A percentile compares a stretch with the other conserved stretches of the same genome.
These are phyloP conservation scores for Aspergillus brunneoviolaceus DNA, from an alignment of 2,329 filamentous ascomycete genomes.

Conservation along the genomic window DNA sequence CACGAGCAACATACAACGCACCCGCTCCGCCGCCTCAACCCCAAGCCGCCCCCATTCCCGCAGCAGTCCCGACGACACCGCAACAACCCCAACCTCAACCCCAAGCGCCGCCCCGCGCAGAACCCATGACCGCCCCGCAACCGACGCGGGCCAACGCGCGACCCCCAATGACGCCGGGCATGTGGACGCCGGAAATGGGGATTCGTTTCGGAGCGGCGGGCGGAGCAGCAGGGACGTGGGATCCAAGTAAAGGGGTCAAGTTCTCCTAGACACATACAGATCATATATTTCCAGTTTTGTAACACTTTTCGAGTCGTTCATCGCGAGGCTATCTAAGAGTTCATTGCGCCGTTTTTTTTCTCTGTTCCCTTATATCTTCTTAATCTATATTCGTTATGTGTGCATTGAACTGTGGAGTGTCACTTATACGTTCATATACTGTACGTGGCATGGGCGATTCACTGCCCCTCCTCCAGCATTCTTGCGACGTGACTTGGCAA, in stretches of 20 bases:
- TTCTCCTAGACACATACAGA: constrained; percentile 42
- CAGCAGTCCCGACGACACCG: constrained; percentile 27
- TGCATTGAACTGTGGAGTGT: no score
- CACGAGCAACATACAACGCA: constrained; percentile 4
- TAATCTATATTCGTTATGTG: no score
- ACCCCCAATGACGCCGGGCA: constrained; percentile 50
- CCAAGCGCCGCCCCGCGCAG: constrained; percentile 25
- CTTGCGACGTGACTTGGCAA: no score
- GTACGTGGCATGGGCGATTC: no score
- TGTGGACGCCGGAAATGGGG: constrained; percentile 79
- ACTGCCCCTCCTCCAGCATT: no score
- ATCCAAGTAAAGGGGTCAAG: constrained; percentile 58
- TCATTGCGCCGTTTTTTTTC: no score
- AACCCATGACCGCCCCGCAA: constrained; percentile 48
- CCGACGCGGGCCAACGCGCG: constrained; percentile 56
- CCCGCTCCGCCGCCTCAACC: constrained; percentile 24
- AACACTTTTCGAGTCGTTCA: no score
- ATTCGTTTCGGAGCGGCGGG: constrained; percentile 67
- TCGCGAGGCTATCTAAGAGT: no score
- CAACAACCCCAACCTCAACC: constrained; percentile 40
- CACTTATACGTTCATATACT: no score
- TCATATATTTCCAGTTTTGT: neutral
- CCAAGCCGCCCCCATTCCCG: neutral
- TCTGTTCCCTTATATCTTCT: no score
- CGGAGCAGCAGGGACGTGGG: constrained; percentile 56